A percentile compares a stretch with the other conserved stretches of the same genome.
phyloP scores from a whole-genome alignment of 2,329 filamentous ascomycete genomes.

The Macrophomina pseudophaseolina region DNA sequence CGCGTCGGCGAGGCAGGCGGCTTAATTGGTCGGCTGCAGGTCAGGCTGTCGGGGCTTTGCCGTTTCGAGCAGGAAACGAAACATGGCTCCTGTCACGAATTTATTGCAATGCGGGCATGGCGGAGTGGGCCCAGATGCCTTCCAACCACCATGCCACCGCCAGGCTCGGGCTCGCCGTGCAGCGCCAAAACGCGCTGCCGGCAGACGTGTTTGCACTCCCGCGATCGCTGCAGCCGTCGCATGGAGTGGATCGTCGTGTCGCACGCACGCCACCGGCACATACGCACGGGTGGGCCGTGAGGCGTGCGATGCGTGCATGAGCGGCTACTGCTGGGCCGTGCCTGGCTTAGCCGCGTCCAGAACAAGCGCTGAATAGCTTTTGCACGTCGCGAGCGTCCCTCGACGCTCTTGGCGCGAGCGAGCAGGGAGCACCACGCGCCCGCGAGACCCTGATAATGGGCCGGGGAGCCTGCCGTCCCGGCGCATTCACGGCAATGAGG shows the following conservation, averaged over 20 bases:
- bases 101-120: not conserved
- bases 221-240: constrained; percentile 17
- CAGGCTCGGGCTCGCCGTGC: not conserved
- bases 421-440: constrained; percentile 3
- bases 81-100: constrained; percentile 9
- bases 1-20: not conserved
- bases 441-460: constrained; percentile 14
- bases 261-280: not conserved
- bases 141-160: constrained; percentile 4
- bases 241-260: constrained; percentile 18
- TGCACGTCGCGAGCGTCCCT: not conserved
- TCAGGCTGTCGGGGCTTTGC: constrained; percentile 1
- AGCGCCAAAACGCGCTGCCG: not conserved
- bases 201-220: constrained; percentile 12
- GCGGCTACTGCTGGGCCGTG: not conserved
- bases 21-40: constrained; percentile 1
- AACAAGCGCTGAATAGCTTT: constrained; percentile 1
- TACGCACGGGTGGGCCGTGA: constrained; percentile 14
- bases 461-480: not conserved
- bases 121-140: constrained; percentile 3
- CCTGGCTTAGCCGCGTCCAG: not conserved
- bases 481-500: too few relatives aligned
- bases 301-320: not conserved
- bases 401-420: not conserved
- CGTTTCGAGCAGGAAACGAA: constrained; percentile 20